phyloP scores from a whole-genome alignment of 2,329 filamentous ascomycete genomes.

The Byssochlamys sp. region DNA sequence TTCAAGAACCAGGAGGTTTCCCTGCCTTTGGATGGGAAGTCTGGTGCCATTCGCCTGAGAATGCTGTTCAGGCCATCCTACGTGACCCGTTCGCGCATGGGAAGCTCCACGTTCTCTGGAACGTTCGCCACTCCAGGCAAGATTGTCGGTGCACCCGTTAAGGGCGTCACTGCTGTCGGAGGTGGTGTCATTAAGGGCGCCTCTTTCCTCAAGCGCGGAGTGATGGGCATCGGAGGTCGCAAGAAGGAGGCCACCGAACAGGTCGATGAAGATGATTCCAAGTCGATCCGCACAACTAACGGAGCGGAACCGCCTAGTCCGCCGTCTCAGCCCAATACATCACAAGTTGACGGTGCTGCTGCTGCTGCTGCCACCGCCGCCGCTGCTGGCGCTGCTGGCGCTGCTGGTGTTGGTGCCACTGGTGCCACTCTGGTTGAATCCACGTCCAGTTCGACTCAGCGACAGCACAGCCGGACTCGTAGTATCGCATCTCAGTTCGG shows the following conservation, averaged over 20 bases:
- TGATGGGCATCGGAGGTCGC: conserved; percentile 47
- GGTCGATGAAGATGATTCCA: conserved; percentile 9
- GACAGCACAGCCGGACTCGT: conserved; percentile 37
- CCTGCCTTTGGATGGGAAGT: conserved; percentile 76
- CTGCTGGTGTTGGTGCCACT: too few species aligned
- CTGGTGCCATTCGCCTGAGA: conserved; percentile 69
- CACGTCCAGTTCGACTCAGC: conserved; percentile 16
- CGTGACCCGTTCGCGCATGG: conserved; percentile 74
- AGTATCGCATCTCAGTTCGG: conserved; percentile 43
- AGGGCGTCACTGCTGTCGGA: conserved; percentile 72
- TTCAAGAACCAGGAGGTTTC: conserved; percentile 70
- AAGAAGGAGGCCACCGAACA: conserved; percentile 48
- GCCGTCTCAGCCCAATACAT: conserved; percentile 12
- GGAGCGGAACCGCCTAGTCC: conserved; percentile 15
- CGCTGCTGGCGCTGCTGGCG: too few species aligned
- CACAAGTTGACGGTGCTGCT: conserved; percentile 20
- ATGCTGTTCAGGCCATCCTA: conserved; percentile 91
- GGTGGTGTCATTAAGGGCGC: conserved; percentile 81
- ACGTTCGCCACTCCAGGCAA: conserved; percentile 80
- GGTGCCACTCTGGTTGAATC: conserved; percentile 12
- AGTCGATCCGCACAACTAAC: conserved; percentile 8
- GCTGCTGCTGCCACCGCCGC: background rate
- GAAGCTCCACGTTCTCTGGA: conserved; percentile 83
- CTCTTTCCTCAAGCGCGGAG: conserved; percentile 77
- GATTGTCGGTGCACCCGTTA: conserved; percentile 91